Evolutionary conservation across 495 filamentous ascomycete genomes (phyloP).

Genomic region (Penicillium waksmanii): DNA sequence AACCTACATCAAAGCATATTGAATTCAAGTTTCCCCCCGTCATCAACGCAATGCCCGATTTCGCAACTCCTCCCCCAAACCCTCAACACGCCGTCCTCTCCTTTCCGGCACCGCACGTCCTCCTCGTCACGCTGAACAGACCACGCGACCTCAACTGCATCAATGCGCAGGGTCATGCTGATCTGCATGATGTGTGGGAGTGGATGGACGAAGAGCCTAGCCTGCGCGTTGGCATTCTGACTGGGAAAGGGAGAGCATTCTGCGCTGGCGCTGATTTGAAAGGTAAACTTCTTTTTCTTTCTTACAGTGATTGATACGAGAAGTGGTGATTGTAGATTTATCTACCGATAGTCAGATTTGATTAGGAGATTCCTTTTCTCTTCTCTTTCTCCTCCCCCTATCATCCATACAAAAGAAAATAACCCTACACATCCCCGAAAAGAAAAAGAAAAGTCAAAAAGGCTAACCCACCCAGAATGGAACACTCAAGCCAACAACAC

Average conservation of each 20-base stretch:
- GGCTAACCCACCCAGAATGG: conserved; percentile 40
- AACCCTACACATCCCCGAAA: neutral
- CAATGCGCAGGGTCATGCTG: conserved; percentile 52
- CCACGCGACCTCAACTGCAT: conserved; percentile 54
- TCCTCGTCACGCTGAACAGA: conserved; percentile 53
- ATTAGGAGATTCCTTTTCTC: too few relatives aligned
- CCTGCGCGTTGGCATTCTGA: conserved; percentile 58
- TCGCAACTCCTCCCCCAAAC: conserved; percentile 42
- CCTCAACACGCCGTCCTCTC: conserved; percentile 42
- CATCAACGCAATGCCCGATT: conserved; percentile 23
- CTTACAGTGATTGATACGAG: neutral
- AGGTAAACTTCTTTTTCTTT: conserved; percentile 29
- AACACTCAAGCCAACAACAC: conserved; percentile 27
- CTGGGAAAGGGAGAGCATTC: conserved; percentile 59
- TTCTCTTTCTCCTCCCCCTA: too few relatives aligned
- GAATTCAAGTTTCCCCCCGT: too few relatives aligned
- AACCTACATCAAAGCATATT: neutral
- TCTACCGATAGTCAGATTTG: neutral
- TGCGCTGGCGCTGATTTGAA: conserved; percentile 64
- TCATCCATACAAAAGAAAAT: too few relatives aligned
- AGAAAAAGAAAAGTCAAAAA: conserved; percentile 3
- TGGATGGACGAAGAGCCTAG: conserved; percentile 61
- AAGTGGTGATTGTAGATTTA: neutral
- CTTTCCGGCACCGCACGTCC: conserved; percentile 51
- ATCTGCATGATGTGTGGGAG: conserved; percentile 55